A percentile compares a stretch with the other conserved stretches of the same genome.
These are phyloP conservation scores for Candida montana DNA, from an alignment of 805 yeast genomes.

Conservation along the genomic window DNA sequence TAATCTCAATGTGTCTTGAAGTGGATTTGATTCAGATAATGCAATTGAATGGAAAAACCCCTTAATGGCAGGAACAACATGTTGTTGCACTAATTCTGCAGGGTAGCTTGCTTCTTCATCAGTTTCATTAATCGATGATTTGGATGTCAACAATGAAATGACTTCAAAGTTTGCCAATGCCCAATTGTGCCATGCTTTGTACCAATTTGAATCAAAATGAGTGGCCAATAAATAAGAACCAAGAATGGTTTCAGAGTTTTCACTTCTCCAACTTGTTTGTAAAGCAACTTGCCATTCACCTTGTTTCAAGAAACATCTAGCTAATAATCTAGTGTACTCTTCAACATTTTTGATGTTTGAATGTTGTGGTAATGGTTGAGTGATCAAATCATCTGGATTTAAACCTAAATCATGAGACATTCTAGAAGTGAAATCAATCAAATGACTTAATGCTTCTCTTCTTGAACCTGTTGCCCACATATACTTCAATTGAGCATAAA, in stretches of 20 bases:
- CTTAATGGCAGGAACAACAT: slow-evolving; percentile 91
- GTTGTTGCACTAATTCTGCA: slow-evolving; percentile 65
- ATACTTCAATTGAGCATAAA: slow-evolving; percentile 92
- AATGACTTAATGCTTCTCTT: slow-evolving; percentile 76
- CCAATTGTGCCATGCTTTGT: slow-evolving; percentile 99
- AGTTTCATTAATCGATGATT: slow-evolving; percentile 28
- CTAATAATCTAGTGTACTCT: slow-evolving; percentile 77
- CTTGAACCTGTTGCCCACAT: slow-evolving; percentile 96
- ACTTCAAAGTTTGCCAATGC: slow-evolving; percentile 97
- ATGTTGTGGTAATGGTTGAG: slow-evolving; percentile 75
- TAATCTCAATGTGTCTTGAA: slow-evolving; percentile 88
- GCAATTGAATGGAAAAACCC: slow-evolving; percentile 96
- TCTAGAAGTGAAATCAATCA: slow-evolving; percentile 85
- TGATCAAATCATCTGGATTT: slow-evolving; percentile 79
- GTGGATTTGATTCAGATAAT: slow-evolving; percentile 75
- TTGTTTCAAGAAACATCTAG: slow-evolving; percentile 92
- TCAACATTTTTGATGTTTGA: slow-evolving; percentile 60
- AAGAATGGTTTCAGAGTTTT: slow-evolving; percentile 73
- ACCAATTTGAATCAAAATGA: slow-evolving; percentile 89
- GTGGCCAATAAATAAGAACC: slow-evolving; percentile 93
- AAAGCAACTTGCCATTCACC: slow-evolving; percentile 97
- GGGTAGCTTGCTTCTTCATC: slow-evolving; percentile 29
- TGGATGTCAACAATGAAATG: slow-evolving; percentile 52
- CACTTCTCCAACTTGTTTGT: slow-evolving; percentile 73
- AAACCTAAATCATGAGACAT: slow-evolving; percentile 86